Evolutionary conservation across 2,329 filamentous ascomycete genomes (phyloP).

Genomic region (Ophiostoma perfectum): DNA sequence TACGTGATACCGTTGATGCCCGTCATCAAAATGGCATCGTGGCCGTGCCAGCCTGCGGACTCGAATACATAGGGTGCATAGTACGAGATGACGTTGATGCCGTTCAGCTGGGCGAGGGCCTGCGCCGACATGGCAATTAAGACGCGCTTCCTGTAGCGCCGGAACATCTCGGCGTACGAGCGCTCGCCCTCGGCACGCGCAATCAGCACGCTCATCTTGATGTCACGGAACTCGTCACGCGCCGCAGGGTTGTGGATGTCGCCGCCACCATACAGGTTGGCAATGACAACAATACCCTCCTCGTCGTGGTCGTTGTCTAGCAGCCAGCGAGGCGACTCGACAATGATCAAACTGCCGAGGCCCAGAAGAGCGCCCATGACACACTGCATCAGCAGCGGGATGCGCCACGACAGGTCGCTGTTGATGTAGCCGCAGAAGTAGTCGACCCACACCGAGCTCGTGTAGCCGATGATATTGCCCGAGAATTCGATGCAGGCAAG

Average conservation of each 20-base stretch:
- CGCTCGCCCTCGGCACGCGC: conserved; percentile 93
- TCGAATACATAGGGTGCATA: conserved; percentile 96
- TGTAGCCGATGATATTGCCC: conserved; percentile 92
- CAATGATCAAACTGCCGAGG: conserved; percentile 83
- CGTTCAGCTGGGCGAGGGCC: conserved; percentile 90
- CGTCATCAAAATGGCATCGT: conserved; percentile 91
- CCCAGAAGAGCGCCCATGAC: conserved; percentile 85
- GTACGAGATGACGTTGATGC: conserved; percentile 99
- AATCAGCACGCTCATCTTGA: conserved; percentile 95
- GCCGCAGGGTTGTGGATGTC: conserved; percentile 92
- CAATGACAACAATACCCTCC: conserved; percentile 96
- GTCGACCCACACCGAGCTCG: conserved; percentile 96
- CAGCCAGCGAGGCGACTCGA: conserved; percentile 95
- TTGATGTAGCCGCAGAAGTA: conserved; percentile 93
- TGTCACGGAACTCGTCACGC: conserved; percentile 92
- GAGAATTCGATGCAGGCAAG: conserved; percentile 97
- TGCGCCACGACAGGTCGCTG: conserved; percentile 79
- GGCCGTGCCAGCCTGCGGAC: conserved; percentile 90
- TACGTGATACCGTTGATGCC: conserved; percentile 89
- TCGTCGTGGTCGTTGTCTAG: conserved; percentile 97
- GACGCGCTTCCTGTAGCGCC: conserved; percentile 81
- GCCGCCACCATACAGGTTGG: conserved; percentile 90
- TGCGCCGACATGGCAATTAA: conserved; percentile 99
- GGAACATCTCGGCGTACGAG: conserved; percentile 91
- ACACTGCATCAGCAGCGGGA: conserved; percentile 88